A percentile compares a stretch with the other conserved stretches of the same genome.
Evolutionary conservation across 805 yeast genomes (phyloP).

Genomic region (Saturnispora hagleri): DNA sequence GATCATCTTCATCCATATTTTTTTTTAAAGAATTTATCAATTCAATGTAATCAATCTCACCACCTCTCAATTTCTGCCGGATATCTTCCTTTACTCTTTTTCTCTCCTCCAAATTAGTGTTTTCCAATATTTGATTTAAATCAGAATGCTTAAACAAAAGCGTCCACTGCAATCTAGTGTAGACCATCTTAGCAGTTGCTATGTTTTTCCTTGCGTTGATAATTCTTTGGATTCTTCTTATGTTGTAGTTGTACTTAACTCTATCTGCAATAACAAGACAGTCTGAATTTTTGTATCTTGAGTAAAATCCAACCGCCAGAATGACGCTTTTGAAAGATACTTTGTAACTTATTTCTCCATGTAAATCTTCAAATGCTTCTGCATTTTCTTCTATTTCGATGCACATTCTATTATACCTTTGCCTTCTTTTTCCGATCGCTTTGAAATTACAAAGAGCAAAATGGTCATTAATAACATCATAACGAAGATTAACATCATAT

Average conservation of each 20-base stretch:
- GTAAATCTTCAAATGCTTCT: constrained; percentile 12
- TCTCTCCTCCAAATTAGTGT: constrained; percentile 3
- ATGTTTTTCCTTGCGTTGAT: constrained; percentile 34
- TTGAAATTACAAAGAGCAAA: constrained; percentile 46
- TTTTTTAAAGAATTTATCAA: constrained; percentile 9
- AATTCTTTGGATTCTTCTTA: constrained; percentile 46
- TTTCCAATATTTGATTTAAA: constrained; percentile 7
- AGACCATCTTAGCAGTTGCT: constrained; percentile 39
- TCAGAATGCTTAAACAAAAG: constrained; percentile 3
- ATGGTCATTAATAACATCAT: constrained; percentile 41
- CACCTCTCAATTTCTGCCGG: constrained; percentile 5
- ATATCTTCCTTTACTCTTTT: constrained; percentile 1
- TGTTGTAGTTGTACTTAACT: constrained; percentile 49
- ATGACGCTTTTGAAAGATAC: constrained; percentile 57
- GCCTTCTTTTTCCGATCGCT: constrained; percentile 45
- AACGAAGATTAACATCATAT: constrained; percentile 49
- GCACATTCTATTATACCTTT: constrained; percentile 53
- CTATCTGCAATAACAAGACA: constrained; percentile 68
- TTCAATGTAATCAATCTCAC: constrained; percentile 2
- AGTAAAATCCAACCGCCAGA: constrained; percentile 64
- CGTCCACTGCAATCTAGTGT: constrained; percentile 38
- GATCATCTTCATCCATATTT: constrained; percentile 2
- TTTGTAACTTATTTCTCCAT: constrained; percentile 41
- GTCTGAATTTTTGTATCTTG: constrained; percentile 65
- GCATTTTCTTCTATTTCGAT: constrained; percentile 58